Conservation (phyloP, 2,329 filamentous ascomycete genomes). For the Calycina herbarum region DNA sequence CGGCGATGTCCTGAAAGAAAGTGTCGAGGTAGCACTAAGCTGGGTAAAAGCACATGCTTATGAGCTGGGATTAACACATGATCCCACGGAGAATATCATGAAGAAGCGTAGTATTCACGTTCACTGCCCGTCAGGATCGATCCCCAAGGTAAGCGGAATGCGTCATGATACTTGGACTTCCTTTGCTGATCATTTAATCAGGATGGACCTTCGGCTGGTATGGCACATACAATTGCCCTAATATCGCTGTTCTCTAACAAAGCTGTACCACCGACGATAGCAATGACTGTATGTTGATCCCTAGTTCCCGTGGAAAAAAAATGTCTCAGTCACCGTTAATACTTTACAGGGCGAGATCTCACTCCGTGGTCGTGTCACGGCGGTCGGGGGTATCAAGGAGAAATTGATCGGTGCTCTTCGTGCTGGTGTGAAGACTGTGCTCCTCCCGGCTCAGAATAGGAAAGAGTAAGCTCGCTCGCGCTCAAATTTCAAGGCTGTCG, state of each 20-base stretch:
- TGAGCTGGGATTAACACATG: constrained; percentile 79
- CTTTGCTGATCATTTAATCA: constrained; percentile 42
- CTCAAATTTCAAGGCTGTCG: neutral
- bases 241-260: constrained; percentile 87
- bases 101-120: constrained; percentile 92
- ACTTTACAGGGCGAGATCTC: constrained; percentile 59
- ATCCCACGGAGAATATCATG: constrained; percentile 90
- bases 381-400: constrained; percentile 97
- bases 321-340: constrained; percentile 19
- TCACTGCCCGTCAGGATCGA: constrained; percentile 90
- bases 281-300: constrained; percentile 74
- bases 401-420: constrained; percentile 93
- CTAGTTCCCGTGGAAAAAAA: neutral
- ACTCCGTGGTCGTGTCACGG: constrained; percentile 84
- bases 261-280: constrained; percentile 84
- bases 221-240: constrained; percentile 90
- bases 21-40: constrained; percentile 89
- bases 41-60: constrained; percentile 98
- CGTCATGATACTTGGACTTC: neutral
- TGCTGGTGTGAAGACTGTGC: constrained; percentile 90
- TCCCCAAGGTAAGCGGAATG: constrained; percentile 75
- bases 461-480: constrained; percentile 62
- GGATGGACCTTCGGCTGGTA: constrained; percentile 83
- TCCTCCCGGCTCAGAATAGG: constrained; percentile 82
- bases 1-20: constrained; percentile 95